phyloP scores from a whole-genome alignment of 2,329 filamentous ascomycete genomes.

The Atkinsonella texensis region DNA sequence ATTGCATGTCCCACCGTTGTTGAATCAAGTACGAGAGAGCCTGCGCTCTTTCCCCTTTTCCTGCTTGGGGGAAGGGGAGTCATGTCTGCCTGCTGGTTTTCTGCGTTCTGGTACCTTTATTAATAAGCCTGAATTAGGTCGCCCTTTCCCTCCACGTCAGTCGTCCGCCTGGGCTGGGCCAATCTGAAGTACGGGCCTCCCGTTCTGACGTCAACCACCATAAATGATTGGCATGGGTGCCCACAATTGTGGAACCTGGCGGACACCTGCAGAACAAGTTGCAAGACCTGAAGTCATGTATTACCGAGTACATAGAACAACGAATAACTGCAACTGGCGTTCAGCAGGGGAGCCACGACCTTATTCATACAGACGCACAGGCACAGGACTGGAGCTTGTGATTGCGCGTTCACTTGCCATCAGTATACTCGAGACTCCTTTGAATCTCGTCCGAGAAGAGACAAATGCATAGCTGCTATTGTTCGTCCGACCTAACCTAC shows the following conservation, averaged over 20 bases:
- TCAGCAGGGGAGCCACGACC: too few species aligned
- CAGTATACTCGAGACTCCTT: neutral
- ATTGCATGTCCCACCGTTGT: too few species aligned
- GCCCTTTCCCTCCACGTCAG: neutral
- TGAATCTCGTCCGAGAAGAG: neutral
- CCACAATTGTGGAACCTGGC: neutral
- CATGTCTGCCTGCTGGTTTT: neutral
- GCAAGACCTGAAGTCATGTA: neutral
- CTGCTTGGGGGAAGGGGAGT: too few species aligned
- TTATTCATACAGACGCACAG: too few species aligned
- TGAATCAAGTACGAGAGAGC: too few species aligned
- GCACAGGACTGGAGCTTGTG: neutral
- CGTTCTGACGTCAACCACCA: conserved; percentile 2
- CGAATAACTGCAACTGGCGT: neutral
- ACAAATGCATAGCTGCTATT: neutral
- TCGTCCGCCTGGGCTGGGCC: neutral
- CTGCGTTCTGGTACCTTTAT: neutral
- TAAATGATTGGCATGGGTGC: neutral
- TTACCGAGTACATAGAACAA: neutral
- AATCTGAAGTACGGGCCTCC: too few species aligned
- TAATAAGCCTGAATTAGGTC: neutral
- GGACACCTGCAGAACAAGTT: neutral
- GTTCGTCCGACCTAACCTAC: neutral
- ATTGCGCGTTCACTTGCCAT: neutral
- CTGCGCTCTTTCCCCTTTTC: too few species aligned